Evolutionary conservation across 2,329 filamentous ascomycete species (phyloP).

Genomic region (Rhinocladiella mackenziei): DNA sequence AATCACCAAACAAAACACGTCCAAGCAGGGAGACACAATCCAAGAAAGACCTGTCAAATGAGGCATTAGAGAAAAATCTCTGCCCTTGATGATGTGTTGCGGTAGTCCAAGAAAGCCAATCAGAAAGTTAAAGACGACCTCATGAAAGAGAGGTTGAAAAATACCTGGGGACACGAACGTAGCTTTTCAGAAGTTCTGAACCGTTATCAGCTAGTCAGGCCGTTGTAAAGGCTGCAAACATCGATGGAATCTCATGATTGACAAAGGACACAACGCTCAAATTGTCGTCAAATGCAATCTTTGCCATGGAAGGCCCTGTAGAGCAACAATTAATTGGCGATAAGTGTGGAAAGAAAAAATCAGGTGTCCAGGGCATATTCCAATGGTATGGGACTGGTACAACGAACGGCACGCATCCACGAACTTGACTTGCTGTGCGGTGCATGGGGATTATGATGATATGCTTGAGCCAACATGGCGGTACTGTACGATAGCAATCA

Average conservation of each 20-base stretch:
- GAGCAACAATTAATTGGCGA: too few species aligned
- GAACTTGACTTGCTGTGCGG: too few species aligned
- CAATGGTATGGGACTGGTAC: background rate
- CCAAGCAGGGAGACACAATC: background rate
- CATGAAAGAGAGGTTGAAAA: background rate
- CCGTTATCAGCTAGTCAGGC: conserved; percentile 1
- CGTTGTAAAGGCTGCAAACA: conserved; percentile 2
- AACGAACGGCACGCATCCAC: too few species aligned
- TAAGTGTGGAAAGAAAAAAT: background rate
- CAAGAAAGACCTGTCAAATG: background rate
- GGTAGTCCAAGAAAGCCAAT: conserved; percentile 2
- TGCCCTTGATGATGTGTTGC: background rate
- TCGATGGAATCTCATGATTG: conserved; percentile 4
- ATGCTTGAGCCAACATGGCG: too few species aligned
- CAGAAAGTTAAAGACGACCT: conserved; percentile 8
- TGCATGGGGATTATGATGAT: too few species aligned
- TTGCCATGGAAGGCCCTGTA: conserved; percentile 2
- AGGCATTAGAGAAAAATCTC: conserved; percentile 1
- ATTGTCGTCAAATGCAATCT: conserved; percentile 3
- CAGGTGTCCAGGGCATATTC: background rate
- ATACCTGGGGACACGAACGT: conserved; percentile 5
- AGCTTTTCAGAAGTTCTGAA: conserved; percentile 2
- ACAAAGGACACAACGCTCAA: background rate
- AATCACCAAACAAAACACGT: background rate
- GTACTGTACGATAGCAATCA: too few species aligned